Base-by-base conservation (phyloP, 75 land plant species). In the Cunninghamia lanceolata region DNA sequence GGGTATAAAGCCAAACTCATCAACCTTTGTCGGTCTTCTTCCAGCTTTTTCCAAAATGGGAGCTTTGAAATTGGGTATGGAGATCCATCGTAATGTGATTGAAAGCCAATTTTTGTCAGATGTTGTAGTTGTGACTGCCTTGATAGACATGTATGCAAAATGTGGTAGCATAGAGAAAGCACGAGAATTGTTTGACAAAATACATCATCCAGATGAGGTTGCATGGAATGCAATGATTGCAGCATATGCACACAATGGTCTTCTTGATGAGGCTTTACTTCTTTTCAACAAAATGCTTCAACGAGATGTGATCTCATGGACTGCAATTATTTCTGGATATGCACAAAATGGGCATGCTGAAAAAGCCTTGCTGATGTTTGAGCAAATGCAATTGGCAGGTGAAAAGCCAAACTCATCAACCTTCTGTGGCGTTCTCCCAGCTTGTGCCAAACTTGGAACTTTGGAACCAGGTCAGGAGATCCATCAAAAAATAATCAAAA, bases 21-120 rank as follows among this genome's bases (percentile, higher is more conserved):
- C 89, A 36, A 95, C 95, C 19, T 91, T 92, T 68, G 84, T 91
- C 52, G 84, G 90, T 11, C 87, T 94, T 50, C 90, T 94, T 52
- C 78, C 88, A 53, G 90, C 93, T 16, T 94, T 93, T 90, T 79
- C 47, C 75, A 71, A 85, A 17, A 25, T 63, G 28, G 68, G 21
- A 63, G n/a, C 56, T n/a, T 36, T 87, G 36, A 45, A 47, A 86
- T n/a, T 25, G 84, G 87, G 88, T 17, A 87, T 63, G 73, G 86
- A 71, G 42, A 54, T 86, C 74, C 88, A 87, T 21, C 42, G 52
- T 36, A 38, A 46, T 46, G 50, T 75, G 25, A 38, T 35, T 46
- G 85, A 71, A 9, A 50, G 78, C 25, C 54, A 52, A 15, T 28
- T 63, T 87, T 43, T 46, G 4, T 87, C 73, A 43, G 88, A 88